phyloP scores from a whole-genome alignment of 257 asterid species.

The Solanum ossicruentum region DNA sequence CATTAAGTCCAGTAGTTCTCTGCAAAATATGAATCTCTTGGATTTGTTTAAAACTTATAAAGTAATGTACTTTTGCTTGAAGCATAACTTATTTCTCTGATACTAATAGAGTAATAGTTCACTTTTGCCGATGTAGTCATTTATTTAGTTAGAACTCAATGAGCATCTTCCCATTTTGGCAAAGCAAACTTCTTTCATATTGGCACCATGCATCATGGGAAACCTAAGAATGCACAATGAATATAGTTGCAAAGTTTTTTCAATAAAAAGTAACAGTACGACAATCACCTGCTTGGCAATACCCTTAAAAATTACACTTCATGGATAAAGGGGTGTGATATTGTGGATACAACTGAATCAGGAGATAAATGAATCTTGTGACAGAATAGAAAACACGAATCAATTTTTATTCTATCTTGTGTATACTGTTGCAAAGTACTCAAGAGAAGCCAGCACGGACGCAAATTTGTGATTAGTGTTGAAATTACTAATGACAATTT shows the following conservation, averaged over 20 bases:
- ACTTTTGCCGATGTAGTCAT: background rate
- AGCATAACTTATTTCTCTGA: background rate
- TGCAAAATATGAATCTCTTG: constrained; percentile 11
- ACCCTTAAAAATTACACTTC: background rate
- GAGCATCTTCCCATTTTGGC: background rate
- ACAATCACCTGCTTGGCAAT: background rate
- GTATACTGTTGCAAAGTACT: background rate
- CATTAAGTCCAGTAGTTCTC: constrained; percentile 72
- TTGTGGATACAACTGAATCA: background rate
- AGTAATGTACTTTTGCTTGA: background rate
- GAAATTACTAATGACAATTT: background rate
- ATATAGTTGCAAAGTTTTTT: background rate
- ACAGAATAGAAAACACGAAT: background rate
- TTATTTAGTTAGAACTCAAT: background rate
- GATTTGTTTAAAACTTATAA: background rate
- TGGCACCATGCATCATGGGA: background rate
- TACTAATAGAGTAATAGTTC: background rate
- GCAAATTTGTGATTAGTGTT: background rate
- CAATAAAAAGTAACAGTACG: background rate
- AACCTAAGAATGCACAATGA: background rate
- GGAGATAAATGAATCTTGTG: background rate
- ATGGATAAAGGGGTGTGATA: background rate
- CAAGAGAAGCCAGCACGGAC: background rate
- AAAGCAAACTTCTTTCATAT: background rate
- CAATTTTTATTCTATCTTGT: background rate